Conservation (phyloP, 179 eudicot genomes). For the Actinidia arguta region DNA sequence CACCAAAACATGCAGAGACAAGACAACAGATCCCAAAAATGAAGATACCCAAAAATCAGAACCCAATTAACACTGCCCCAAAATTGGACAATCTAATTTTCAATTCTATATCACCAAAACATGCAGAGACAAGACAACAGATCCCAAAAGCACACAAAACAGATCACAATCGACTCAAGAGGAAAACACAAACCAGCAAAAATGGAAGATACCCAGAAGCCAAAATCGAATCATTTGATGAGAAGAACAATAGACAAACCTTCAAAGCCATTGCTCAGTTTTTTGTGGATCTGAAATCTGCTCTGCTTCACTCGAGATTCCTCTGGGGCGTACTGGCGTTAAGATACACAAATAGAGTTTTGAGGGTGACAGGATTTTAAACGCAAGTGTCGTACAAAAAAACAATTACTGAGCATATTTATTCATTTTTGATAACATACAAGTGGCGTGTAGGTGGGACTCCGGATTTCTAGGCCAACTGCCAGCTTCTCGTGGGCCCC, state of each 20-base stretch:
- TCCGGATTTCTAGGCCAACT: background rate
- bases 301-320: background rate
- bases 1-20: background rate
- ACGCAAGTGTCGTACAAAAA: too few species aligned
- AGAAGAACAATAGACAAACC: conserved; percentile 7
- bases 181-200: background rate
- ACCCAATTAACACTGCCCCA: background rate
- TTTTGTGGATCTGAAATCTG: background rate
- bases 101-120: conserved; percentile 4
- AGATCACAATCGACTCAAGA: background rate
- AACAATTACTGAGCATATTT: too few species aligned
- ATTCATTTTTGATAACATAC: background rate
- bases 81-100: background rate
- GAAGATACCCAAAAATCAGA: background rate
- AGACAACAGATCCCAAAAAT: background rate
- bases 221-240: background rate
- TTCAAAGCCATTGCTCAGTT: conserved; percentile 26
- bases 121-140: background rate
- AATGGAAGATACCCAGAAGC: background rate
- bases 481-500: background rate
- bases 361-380: too few species aligned
- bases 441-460: background rate
- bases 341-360: background rate
- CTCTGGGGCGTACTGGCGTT: too few species aligned
- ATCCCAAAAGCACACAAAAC: background rate